These are phyloP conservation scores for Aureobasidium sp. DNA, from an alignment of 2,329 filamentous ascomycete species.

Conservation along the genomic window DNA sequence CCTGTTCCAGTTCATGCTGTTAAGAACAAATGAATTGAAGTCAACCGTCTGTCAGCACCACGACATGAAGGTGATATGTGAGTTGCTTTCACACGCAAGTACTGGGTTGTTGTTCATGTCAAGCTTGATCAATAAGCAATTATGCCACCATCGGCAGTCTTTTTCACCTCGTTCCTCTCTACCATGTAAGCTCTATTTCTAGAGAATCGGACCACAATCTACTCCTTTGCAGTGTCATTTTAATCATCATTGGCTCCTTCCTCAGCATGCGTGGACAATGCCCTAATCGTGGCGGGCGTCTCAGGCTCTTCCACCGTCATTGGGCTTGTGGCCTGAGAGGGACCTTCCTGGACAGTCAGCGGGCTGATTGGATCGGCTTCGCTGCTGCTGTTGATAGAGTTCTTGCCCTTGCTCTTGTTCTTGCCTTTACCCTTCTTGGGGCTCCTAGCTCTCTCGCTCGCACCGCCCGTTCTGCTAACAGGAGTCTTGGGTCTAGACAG, in stretches of 20 bases:
- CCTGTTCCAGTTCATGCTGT: not conserved
- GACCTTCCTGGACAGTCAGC: not conserved
- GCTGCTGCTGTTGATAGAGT: not conserved
- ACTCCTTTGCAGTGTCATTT: not conserved
- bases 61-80: no score
- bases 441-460: conserved; percentile 3
- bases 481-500: conserved; percentile 8
- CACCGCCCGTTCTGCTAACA: not conserved
- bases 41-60: no score
- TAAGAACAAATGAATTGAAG: not conserved
- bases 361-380: conserved; percentile 8
- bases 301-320: not conserved
- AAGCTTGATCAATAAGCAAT: not conserved
- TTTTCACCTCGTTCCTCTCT: not conserved
- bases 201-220: not conserved
- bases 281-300: not conserved
- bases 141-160: no score
- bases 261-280: not conserved
- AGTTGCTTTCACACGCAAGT: no score
- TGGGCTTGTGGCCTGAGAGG: not conserved
- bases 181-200: not conserved
- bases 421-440: conserved; percentile 4
- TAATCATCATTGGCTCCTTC: not conserved
- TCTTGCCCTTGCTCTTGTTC: conserved; percentile 10
- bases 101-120: not conserved